A percentile compares a stretch with the other conserved stretches of the same genome.
Conservation (phyloP, 2,329 filamentous ascomycete genomes). For the Fusarium sp. region DNA sequence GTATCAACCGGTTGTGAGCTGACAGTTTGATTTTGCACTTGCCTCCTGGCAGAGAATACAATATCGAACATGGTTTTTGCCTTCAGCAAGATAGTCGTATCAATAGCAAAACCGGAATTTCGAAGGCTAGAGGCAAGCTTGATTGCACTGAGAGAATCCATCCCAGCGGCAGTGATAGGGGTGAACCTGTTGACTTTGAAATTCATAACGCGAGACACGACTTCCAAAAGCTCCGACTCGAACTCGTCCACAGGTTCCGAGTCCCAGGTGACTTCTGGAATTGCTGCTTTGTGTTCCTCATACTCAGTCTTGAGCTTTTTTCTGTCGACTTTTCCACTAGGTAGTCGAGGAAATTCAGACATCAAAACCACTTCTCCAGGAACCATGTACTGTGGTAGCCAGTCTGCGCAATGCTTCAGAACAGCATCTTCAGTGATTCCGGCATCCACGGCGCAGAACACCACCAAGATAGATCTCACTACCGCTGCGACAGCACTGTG, state of each 20-base stretch:
- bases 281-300: constrained; percentile 28
- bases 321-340: constrained; percentile 86
- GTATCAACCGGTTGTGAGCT: constrained; percentile 3
- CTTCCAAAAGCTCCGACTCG: constrained; percentile 51
- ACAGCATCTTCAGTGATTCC: constrained; percentile 56
- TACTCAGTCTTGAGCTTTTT: constrained; percentile 69
- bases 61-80: constrained; percentile 57
- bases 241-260: constrained; percentile 35
- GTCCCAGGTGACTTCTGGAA: constrained; percentile 2
- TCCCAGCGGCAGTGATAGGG: constrained; percentile 63
- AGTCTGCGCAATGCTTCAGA: constrained; percentile 70
- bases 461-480: constrained; percentile 74
- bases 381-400: constrained; percentile 87
- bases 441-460: constrained; percentile 73
- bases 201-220: constrained; percentile 57
- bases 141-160: constrained; percentile 70
- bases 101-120: constrained; percentile 63
- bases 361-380: constrained; percentile 77
- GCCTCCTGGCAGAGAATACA: constrained; percentile 28
- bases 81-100: constrained; percentile 71
- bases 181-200: constrained; percentile 51
- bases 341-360: constrained; percentile 74
- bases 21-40: not conserved
- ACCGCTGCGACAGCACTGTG: constrained; percentile 75
- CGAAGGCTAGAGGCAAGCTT: constrained; percentile 72